phyloP scores from a whole-genome alignment of 768 basidiomycete species.

The Rhodocollybia butyracea region DNA sequence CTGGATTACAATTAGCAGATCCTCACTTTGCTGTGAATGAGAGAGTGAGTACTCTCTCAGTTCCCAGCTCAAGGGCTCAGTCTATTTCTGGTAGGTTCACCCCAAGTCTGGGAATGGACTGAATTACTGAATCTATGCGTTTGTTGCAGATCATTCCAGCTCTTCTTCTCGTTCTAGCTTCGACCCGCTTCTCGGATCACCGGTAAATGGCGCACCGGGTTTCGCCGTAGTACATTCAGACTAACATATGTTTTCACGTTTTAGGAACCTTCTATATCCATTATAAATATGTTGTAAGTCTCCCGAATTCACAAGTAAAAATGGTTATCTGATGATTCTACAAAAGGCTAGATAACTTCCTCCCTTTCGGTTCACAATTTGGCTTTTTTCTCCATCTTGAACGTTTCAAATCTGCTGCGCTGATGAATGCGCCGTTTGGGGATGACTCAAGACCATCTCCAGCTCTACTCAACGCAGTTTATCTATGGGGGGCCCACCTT shows the following conservation, averaged over 20 bases:
- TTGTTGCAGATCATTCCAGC: neutral
- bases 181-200: slow-evolving; percentile 1
- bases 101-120: too few species aligned
- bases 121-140: too few species aligned
- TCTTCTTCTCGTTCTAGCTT: neutral
- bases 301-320: neutral
- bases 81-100: neutral
- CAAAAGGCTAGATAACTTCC: slow-evolving; percentile 32
- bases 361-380: slow-evolving; percentile 32
- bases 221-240: neutral
- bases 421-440: slow-evolving; percentile 29
- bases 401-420: slow-evolving; percentile 26
- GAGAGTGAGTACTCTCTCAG: neutral
- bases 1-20: slow-evolving; percentile 8
- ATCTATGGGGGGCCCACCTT: slow-evolving; percentile 28
- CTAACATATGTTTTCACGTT: neutral
- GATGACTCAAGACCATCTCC: slow-evolving; percentile 21
- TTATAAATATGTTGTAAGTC: slow-evolving; percentile 2
- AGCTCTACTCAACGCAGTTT: slow-evolving; percentile 22
- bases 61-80: neutral
- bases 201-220: neutral
- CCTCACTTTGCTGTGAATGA: neutral
- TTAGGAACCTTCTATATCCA: neutral
- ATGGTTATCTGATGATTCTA: neutral
- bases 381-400: slow-evolving; percentile 42